phyloP scores from a whole-genome alignment of 176 grass and related monocot species.

The Triticum dicoccoides region DNA sequence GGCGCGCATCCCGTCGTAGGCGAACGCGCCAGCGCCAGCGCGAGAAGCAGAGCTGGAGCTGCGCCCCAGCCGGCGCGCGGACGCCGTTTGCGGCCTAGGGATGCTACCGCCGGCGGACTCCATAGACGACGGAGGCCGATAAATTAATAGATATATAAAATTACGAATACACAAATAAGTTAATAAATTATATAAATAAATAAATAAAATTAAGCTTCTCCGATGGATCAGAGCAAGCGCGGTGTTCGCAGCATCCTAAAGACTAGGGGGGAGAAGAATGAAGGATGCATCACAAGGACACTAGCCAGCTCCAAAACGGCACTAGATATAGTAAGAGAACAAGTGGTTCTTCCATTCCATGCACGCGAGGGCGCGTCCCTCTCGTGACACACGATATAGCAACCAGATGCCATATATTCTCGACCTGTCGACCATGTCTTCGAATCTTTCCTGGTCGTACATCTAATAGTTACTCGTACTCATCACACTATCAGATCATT shows the following conservation, averaged over 20 bases:
- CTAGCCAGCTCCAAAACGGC: neutral
- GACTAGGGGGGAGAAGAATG: neutral
- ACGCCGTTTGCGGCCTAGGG: constrained; percentile 13
- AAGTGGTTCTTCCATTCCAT: constrained; percentile 11
- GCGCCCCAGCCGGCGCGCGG: neutral
- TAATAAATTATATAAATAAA: constrained; percentile 17
- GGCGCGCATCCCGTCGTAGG: constrained; percentile 39
- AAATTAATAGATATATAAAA: constrained; percentile 35
- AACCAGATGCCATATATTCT: neutral
- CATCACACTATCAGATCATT: neutral
- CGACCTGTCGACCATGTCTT: neutral
- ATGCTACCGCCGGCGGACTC: constrained; percentile 24
- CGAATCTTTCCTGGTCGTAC: neutral
- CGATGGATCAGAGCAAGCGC: neutral
- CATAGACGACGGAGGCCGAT: constrained; percentile 33
- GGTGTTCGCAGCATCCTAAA: neutral
- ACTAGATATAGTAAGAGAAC: neutral
- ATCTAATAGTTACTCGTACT: neutral
- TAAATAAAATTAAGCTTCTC: constrained; percentile 29
- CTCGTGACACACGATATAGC: constrained; percentile 24
- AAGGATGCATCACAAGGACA: neutral
- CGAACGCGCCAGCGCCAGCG: constrained; percentile 32
- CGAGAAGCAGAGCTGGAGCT: constrained; percentile 30
- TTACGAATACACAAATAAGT: constrained; percentile 26
- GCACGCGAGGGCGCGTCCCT: constrained; percentile 11